Base-by-base conservation (phyloP, 2,329 filamentous ascomycete species). In the Hypoxylon sp. region DNA sequence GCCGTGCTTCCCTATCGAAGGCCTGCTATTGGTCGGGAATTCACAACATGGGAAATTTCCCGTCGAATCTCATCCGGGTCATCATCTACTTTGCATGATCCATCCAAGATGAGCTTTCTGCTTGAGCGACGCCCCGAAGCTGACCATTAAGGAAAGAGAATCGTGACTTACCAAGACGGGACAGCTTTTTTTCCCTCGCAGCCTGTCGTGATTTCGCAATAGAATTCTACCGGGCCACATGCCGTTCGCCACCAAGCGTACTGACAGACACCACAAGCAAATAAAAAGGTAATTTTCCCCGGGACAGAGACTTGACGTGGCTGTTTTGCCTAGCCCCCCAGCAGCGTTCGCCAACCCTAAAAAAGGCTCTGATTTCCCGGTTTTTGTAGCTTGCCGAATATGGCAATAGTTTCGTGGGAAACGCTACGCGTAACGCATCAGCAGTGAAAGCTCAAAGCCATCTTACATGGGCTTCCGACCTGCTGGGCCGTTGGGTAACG, bases 11-110 rank as follows among this genome's bases (percentile, higher is more conserved):
- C 58, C 62, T 35, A 66, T 67, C 59, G 26, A 58, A 5, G 52
- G 11, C 47, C 26, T 61, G 14, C 58, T 39, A 76, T 76, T 76
- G 75, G 74, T 70, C 66, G 73, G 75, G 55, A 73, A 71, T 70
- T 74, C 64, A 59, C 47, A 22, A 55, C 47, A 47, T 44, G 17
- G 65, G 56, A 54, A 70, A 73, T 73, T 73, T 71, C 72, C 72
- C 72, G 75, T 74, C 70, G 65, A 66, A 72, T 70, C 63, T 72
- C 70, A 73, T 68, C 70, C 72, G 71, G 68, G 44, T 68, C 67
- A 68, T 70, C 56, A 68, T 70, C 56, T 68, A 64, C 53, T 68
- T 48, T 70, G 67, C 62, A 64, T 70, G 67, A 54, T 63, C 63
- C 63, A 70, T 71, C 67, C 67, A 70, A 70, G 55, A 67, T 70